Conservation (phyloP, 495 filamentous ascomycete species). For the Apiosordaria backusii region DNA sequence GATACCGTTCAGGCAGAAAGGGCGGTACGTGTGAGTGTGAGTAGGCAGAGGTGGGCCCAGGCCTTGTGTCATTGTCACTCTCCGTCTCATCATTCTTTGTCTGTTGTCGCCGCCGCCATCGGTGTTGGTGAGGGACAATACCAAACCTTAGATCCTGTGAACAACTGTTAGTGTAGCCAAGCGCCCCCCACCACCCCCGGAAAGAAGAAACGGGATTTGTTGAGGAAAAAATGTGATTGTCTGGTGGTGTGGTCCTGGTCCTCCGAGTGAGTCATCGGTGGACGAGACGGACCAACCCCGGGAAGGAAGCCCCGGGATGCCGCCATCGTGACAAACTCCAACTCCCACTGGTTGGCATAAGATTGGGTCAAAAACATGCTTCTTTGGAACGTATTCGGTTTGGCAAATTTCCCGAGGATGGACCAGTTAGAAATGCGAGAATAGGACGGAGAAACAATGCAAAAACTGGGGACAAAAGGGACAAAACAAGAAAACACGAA, state of each 20-base stretch:
- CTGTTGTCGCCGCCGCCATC: background rate
- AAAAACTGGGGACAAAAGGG: background rate
- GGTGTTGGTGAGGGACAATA: background rate
- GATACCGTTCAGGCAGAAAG: background rate
- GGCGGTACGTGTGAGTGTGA: background rate
- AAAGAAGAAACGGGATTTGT: background rate
- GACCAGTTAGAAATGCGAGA: background rate
- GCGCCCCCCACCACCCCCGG: background rate
- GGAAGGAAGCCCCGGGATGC: background rate
- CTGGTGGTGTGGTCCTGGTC: background rate
- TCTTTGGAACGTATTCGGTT: background rate
- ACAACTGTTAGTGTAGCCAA: background rate
- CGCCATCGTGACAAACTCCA: background rate
- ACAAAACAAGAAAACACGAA: background rate
- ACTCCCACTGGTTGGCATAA: background rate
- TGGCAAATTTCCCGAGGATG: background rate
- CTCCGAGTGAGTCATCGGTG: background rate
- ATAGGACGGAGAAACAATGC: background rate
- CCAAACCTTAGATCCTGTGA: background rate
- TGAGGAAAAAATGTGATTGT: background rate
- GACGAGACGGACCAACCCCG: background rate
- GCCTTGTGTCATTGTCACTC: background rate
- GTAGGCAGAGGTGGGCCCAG: background rate
- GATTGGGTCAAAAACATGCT: background rate
- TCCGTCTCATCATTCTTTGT: background rate